Base-by-base conservation (phyloP, 768 basidiomycete species). In the Boletus rex-veris region DNA sequence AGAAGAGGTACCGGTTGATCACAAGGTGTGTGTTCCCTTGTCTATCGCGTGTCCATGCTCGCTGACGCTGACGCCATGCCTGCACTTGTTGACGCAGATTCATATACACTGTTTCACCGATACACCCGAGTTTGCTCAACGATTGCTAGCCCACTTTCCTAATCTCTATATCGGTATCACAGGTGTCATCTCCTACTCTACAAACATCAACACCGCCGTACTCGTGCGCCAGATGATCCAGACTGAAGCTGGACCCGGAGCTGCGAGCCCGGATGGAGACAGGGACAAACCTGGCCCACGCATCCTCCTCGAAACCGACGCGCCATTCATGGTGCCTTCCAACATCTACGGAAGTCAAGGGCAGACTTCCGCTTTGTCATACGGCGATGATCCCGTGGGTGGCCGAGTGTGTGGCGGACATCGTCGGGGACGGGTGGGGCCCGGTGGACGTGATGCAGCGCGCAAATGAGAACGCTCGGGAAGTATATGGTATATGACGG, bases 21-120 rank as follows among this genome's bases (percentile, higher is more conserved):
- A 90, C 64, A 81, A 75, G 61, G 89, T 87, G 26, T 1, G 28
- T 18, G 12, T 8, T 7, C 37, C 15, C 7, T 26, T 26, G 7
- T 8, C 26, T 26, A 26, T 26, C 26, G 26, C 26, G 26, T 26
- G 26, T 8, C 26, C 7, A 8, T 7, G 7, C 26, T 26, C 7
- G 7, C 26, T 26, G 26, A 26, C 26, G 26, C 26, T 92, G 21
- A 24, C 21, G 21, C 21, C 21, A 24, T 24, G 21, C 4, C 21
- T 24, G 21, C 21, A 4, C n/a, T n/a, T n/a, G n/a, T n/a, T n/a
- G n/a, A n/a, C n/a, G n/a, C 21, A 24, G 21, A 24, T 24, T 4
- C 21, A 94, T 62, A 76, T 95, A 5, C 92, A 94, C 59, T 95
- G 92, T 64, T 94, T 89, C 69, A 92, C 91, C 2, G 91, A 93